Conservation (phyloP, 306 rosid species). For the Hippophae tibetana region DNA sequence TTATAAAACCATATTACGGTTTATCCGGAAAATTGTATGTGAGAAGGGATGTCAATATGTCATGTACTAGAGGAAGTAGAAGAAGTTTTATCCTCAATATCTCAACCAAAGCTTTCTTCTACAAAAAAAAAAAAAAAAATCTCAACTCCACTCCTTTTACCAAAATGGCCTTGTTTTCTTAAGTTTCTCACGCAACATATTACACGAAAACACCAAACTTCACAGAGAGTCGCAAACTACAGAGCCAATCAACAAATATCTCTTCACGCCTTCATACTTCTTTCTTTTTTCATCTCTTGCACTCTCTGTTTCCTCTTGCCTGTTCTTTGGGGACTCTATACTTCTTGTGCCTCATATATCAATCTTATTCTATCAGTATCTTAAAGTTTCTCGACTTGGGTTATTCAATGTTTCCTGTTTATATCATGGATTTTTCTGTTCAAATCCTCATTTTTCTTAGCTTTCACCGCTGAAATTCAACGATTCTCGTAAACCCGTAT, state of each 20-base stretch:
- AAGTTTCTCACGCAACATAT: slow-evolving; percentile 6
- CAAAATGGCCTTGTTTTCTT: slow-evolving; percentile 21
- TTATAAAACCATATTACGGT: too few species aligned
- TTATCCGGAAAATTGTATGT: too few species aligned
- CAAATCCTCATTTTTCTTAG: slow-evolving; percentile 11
- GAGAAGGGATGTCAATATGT: too few species aligned
- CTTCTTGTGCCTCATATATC: slow-evolving; percentile 13
- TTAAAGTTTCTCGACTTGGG: slow-evolving; percentile 37
- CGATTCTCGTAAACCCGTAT: slow-evolving; percentile 26
- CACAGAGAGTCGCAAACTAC: slow-evolving; percentile 28
- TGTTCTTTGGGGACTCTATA: slow-evolving; percentile 18
- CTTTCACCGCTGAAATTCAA: slow-evolving; percentile 33
- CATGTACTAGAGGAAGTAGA: too few species aligned
- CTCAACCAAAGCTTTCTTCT: too few species aligned
- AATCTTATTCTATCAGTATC: slow-evolving; percentile 27
- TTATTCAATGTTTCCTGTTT: slow-evolving; percentile 18
- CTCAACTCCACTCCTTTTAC: slow-evolving; percentile 4
- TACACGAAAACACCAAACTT: slow-evolving; percentile 12
- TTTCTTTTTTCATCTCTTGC: slow-evolving; percentile 21
- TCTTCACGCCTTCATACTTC: slow-evolving; percentile 21
- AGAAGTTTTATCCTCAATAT: too few species aligned
- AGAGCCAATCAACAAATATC: slow-evolving; percentile 63
- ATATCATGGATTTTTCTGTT: slow-evolving; percentile 28
- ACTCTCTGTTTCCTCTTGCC: slow-evolving; percentile 25
- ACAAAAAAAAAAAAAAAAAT: too few species aligned